Conservation (phyloP, 2,329 filamentous ascomycete genomes). For the Cercospora janseana region DNA sequence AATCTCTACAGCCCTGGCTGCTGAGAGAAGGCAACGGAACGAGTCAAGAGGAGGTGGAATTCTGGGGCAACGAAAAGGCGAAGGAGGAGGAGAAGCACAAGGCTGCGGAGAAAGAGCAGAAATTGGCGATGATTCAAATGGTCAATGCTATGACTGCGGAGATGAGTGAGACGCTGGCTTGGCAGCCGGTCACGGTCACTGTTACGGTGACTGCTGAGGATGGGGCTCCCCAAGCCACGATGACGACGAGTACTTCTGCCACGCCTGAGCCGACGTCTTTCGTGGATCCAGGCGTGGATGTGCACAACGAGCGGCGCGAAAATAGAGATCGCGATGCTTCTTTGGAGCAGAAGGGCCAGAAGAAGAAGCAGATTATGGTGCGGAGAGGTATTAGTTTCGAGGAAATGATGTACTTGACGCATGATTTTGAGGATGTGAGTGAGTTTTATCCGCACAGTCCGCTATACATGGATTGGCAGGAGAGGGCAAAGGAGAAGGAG, state of each 20-base stretch:
- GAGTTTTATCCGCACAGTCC: neutral
- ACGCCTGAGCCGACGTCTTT: neutral
- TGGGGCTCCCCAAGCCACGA: neutral
- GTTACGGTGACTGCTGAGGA: neutral
- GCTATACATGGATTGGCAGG: neutral
- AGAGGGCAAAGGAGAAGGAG: neutral
- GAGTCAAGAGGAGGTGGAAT: neutral
- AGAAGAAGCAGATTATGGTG: neutral
- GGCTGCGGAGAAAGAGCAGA: neutral
- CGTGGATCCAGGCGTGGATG: neutral
- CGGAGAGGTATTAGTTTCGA: constrained; percentile 8
- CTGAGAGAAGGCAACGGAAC: neutral
- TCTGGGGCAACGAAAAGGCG: neutral
- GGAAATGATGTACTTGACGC: constrained; percentile 2
- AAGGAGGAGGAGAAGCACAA: neutral
- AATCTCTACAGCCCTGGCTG: constrained; percentile 10
- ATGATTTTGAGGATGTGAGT: constrained; percentile 4
- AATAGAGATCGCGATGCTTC: too few relatives aligned
- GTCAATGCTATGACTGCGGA: neutral
- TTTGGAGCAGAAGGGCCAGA: neutral
- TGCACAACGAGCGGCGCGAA: neutral
- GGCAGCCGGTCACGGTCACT: neutral
- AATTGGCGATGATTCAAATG: too few relatives aligned
- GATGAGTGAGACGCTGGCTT: too few relatives aligned
- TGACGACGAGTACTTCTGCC: neutral